Evolutionary conservation across 306 rosid genomes (phyloP), one percentile per base, ranked within the genome.

Genomic region (Lithocarpus polystachyus): DNA sequence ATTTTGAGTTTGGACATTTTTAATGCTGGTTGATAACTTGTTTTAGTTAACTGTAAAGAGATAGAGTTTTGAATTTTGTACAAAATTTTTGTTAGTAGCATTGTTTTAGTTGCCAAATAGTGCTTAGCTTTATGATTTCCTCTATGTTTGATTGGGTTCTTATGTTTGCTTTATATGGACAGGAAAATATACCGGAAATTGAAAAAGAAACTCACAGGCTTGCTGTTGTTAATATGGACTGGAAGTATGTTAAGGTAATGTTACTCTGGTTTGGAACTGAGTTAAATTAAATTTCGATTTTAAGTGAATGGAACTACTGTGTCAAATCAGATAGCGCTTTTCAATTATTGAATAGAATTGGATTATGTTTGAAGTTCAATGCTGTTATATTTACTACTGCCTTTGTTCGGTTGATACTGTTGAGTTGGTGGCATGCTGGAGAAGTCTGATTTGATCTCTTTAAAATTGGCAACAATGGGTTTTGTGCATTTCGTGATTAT

Each of bases 171-270:
- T 71, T 1, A 7, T 71, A 14, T 57, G 33, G 57, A 53, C 82
- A 93, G 98, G 94, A 90, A 83, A 84, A 77, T 73, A 56, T 93
- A 68, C 82, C 84, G 0, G 83, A 77, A 84, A 90, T 87, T 51
- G 97, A 90, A 54, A 88, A 88, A 48, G 97, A 91, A 76, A 94
- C 97, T 6, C 83, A 62, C 60, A 85, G 96, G 81, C 92, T 92
- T 75, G 98, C 97, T 26, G 87, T 91, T 73, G 93, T 92, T 85
- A 89, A 95, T 76, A 83, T 93, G 99, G 99, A 95, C 64, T 92
- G 99, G 99, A 86, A 90, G 79, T 79, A 85, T 78, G 90, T 95
- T 35, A 92, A 89, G 93, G 99, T 95, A 86, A 9, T 40, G 90
- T 53, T 24, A 45, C 53, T 56, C 5, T 14, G 29, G 51, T 84